phyloP scores from a whole-genome alignment of 441 rosid species.

The Eutrema salsugineum region DNA sequence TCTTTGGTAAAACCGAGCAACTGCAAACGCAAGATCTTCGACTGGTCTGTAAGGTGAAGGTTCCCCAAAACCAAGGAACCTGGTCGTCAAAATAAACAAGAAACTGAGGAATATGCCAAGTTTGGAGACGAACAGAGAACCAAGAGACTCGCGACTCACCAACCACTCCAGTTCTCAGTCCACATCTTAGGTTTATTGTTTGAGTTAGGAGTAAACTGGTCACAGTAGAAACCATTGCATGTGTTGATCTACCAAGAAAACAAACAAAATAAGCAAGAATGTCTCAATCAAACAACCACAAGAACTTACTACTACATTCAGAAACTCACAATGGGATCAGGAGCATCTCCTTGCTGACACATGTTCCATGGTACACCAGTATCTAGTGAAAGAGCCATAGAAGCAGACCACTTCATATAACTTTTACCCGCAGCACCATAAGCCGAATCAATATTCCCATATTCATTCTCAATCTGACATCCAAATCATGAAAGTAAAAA shows the following conservation, averaged over 20 bases:
- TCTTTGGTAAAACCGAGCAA: slow-evolving; percentile 65
- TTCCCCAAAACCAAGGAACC: slow-evolving; percentile 68
- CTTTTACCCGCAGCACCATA: slow-evolving; percentile 58
- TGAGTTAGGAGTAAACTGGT: slow-evolving; percentile 76
- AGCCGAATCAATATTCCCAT: slow-evolving; percentile 47
- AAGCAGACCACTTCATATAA: slow-evolving; percentile 67
- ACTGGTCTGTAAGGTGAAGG: slow-evolving; percentile 63
- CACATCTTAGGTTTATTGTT: slow-evolving; percentile 66
- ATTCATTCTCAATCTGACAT: slow-evolving; percentile 75
- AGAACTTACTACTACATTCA: background rate
- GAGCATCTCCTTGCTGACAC: slow-evolving; percentile 78
- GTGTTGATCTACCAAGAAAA: slow-evolving; percentile 58
- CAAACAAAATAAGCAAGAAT: slow-evolving; percentile 15
- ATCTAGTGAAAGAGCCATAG: slow-evolving; percentile 63
- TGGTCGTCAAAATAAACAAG: slow-evolving; percentile 19
- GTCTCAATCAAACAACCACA: background rate
- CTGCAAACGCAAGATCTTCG: slow-evolving; percentile 75
- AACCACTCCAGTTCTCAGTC: slow-evolving; percentile 87
- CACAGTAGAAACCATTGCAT: slow-evolving; percentile 78
- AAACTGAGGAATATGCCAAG: background rate
- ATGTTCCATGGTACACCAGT: slow-evolving; percentile 85
- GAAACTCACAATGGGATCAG: slow-evolving; percentile 66
- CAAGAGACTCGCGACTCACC: slow-evolving; percentile 37
- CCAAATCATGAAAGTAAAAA: background rate
- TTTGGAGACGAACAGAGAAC: background rate